Evolutionary conservation across 495 filamentous ascomycete species (phyloP).

Genomic region (Hypoxylon subgilvum): DNA sequence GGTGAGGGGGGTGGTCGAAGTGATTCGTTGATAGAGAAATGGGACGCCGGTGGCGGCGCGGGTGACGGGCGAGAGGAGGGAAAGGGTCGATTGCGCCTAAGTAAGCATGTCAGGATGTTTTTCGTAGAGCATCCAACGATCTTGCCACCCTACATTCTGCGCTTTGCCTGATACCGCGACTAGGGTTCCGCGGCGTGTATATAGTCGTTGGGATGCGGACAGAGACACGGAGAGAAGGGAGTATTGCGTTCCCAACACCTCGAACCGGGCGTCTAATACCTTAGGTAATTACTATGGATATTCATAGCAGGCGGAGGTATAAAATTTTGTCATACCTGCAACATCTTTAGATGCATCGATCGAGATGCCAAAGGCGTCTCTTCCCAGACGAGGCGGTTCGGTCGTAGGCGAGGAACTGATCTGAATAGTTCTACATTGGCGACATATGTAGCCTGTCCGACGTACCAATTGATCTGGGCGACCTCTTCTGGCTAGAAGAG

Average conservation of each 20-base stretch:
- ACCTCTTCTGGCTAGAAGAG: constrained; percentile 32
- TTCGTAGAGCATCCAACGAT: neutral
- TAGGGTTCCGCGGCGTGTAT: constrained; percentile 86
- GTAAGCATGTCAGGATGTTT: constrained; percentile 38
- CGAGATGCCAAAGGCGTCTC: constrained; percentile 55
- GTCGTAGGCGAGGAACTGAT: constrained; percentile 60
- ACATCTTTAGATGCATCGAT: constrained; percentile 42
- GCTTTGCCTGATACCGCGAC: constrained; percentile 87
- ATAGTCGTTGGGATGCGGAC: constrained; percentile 89
- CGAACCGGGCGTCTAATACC: constrained; percentile 83
- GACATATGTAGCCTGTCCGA: constrained; percentile 45
- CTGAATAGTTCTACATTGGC: constrained; percentile 59
- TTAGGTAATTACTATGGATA: constrained; percentile 24
- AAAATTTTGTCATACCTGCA: constrained; percentile 44
- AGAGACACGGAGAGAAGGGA: constrained; percentile 91
- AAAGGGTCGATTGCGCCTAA: constrained; percentile 82
- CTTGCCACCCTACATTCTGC: constrained; percentile 71
- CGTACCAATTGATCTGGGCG: constrained; percentile 26
- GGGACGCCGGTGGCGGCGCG: constrained; percentile 81
- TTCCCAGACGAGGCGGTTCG: constrained; percentile 50
- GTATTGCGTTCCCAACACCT: constrained; percentile 85
- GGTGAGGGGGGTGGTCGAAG: constrained; percentile 82
- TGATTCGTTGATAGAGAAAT: constrained; percentile 91
- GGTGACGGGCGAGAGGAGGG: constrained; percentile 79
- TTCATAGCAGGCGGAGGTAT: neutral